These are phyloP conservation scores for Geum urbanum DNA, from an alignment of 306 rosid species.

Conservation along the genomic window DNA sequence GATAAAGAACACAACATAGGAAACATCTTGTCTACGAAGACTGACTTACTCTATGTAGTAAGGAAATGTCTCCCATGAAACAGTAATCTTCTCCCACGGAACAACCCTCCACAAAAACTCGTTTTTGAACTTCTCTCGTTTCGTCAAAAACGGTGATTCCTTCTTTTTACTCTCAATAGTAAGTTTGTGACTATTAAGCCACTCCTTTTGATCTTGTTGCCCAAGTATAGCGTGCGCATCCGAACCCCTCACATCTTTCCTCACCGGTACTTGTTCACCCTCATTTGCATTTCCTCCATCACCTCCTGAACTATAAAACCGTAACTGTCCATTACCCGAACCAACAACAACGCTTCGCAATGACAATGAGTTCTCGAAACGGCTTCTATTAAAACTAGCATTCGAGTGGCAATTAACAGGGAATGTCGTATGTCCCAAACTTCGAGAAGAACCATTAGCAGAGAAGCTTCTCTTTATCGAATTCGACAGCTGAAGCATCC, in stretches of 20 bases:
- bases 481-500: constrained; percentile 62
- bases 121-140: constrained; percentile 68
- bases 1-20: constrained; percentile 10
- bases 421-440: constrained; percentile 30
- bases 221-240: constrained; percentile 75
- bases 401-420: constrained; percentile 30
- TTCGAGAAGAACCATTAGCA: constrained; percentile 35
- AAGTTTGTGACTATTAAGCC: constrained; percentile 74
- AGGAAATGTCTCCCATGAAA: constrained; percentile 92
- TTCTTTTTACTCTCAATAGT: constrained; percentile 57
- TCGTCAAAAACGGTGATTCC: constrained; percentile 73
- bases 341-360: constrained; percentile 20
- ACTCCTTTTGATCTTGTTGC: constrained; percentile 80
- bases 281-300: constrained; percentile 86
- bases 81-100: constrained; percentile 90
- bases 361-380: constrained; percentile 35
- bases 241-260: constrained; percentile 40
- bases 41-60: constrained; percentile 76
- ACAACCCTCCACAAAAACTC: constrained; percentile 78
- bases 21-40: constrained; percentile 13
- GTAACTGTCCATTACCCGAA: constrained; percentile 43
- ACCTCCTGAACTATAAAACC: constrained; percentile 68
- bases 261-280: constrained; percentile 53
- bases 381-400: constrained; percentile 41
- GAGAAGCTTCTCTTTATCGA: constrained; percentile 38